Conservation (phyloP, 768 basidiomycete genomes). For the Rhizopogon roseolus region DNA sequence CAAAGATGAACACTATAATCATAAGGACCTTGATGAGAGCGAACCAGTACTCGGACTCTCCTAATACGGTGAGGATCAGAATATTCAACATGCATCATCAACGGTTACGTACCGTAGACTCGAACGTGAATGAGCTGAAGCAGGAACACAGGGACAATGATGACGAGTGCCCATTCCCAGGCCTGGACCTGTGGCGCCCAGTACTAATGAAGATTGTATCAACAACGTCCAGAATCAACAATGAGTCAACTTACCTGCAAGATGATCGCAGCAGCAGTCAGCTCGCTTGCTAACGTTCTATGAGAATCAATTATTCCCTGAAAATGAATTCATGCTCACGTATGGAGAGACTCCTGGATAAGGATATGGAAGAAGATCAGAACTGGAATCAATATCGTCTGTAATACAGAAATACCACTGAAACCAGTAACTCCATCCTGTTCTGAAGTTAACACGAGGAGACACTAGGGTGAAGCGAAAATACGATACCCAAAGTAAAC, state of each 20-base stretch:
- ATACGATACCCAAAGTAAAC: slow-evolving; percentile 43
- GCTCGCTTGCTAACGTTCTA: slow-evolving; percentile 42
- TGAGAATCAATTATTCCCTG: slow-evolving; percentile 3
- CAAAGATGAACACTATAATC: slow-evolving; percentile 57
- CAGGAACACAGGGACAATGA: slow-evolving; percentile 48
- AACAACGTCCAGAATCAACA: neutral
- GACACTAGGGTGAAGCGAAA: neutral
- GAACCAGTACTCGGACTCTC: slow-evolving; percentile 62
- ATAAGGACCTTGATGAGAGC: slow-evolving; percentile 61
- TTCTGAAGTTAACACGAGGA: neutral
- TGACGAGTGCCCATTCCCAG: slow-evolving; percentile 54
- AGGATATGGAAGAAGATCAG: neutral
- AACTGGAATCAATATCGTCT: neutral
- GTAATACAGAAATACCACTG: slow-evolving; percentile 31
- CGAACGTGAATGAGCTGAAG: slow-evolving; percentile 53
- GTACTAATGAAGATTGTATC: slow-evolving; percentile 18
- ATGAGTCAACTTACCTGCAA: slow-evolving; percentile 29
- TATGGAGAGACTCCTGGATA: slow-evolving; percentile 32
- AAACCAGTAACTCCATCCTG: slow-evolving; percentile 58
- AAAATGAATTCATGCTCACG: slow-evolving; percentile 20
- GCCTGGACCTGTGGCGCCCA: slow-evolving; percentile 44
- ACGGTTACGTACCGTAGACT: slow-evolving; percentile 43
- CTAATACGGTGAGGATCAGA: slow-evolving; percentile 19
- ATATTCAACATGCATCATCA: neutral
- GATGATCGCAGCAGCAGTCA: slow-evolving; percentile 54